phyloP scores from a whole-genome alignment of 345 rosid species.

The Arabis hirsuta region DNA sequence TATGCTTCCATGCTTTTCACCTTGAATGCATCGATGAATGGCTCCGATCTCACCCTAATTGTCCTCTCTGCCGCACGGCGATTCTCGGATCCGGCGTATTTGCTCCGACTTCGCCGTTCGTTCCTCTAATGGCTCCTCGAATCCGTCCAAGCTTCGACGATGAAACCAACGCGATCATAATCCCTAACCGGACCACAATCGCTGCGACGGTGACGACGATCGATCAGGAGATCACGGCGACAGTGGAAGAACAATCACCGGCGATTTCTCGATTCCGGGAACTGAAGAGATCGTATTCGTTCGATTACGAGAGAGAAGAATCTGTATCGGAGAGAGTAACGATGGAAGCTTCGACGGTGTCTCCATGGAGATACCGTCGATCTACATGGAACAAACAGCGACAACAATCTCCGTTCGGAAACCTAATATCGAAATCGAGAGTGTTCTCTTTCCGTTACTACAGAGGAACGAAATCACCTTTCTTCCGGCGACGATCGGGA shows the following conservation, averaged over 20 bases:
- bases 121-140: slow-evolving; percentile 88
- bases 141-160: slow-evolving; percentile 83
- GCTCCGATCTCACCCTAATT: slow-evolving; percentile 89
- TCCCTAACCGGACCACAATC: slow-evolving; percentile 19
- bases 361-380: slow-evolving; percentile 80
- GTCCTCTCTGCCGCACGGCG: slow-evolving; percentile 89
- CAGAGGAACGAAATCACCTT: slow-evolving; percentile 76
- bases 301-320: slow-evolving; percentile 81
- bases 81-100: slow-evolving; percentile 54
- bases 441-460: slow-evolving; percentile 78
- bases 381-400: slow-evolving; percentile 84
- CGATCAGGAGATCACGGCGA: slow-evolving; percentile 40
- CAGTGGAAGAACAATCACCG: slow-evolving; percentile 61
- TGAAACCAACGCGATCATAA: slow-evolving; percentile 33
- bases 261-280: slow-evolving; percentile 49
- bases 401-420: slow-evolving; percentile 81
- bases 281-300: slow-evolving; percentile 81
- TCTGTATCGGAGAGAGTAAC: slow-evolving; percentile 65
- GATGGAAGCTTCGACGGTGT: slow-evolving; percentile 72
- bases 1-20: slow-evolving; percentile 85
- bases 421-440: slow-evolving; percentile 63
- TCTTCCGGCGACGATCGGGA: slow-evolving; percentile 60
- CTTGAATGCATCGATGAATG: slow-evolving; percentile 93
- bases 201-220: slow-evolving; percentile 7
- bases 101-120: slow-evolving; percentile 63